Percentiles rank a stretch among this genome's conserved stretches.
phyloP scores from a whole-genome alignment of 176 grass and related monocot species.

The Triticum urartu region DNA sequence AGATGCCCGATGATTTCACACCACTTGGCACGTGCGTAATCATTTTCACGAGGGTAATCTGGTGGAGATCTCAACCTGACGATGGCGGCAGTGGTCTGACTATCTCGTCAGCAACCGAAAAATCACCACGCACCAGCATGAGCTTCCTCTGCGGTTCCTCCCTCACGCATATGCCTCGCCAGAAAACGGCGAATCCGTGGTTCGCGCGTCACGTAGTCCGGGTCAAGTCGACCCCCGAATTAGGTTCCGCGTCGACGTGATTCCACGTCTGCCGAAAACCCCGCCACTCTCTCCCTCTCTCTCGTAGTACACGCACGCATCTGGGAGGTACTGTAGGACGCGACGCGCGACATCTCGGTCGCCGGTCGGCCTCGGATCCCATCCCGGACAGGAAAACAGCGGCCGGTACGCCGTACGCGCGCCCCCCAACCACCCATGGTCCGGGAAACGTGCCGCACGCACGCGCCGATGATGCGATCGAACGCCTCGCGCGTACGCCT shows the following conservation, averaged over 20 bases:
- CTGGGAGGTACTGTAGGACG: background rate
- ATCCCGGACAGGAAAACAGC: background rate
- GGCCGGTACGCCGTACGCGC: background rate
- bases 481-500: too few relatives aligned
- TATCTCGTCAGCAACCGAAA: too few relatives aligned
- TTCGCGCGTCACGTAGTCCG: background rate
- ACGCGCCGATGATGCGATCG: too few relatives aligned
- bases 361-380: background rate
- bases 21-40: too few relatives aligned
- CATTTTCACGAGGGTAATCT: too few relatives aligned
- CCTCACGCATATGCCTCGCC: too few relatives aligned
- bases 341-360: background rate
- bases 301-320: background rate
- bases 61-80: too few relatives aligned
- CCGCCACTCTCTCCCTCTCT: too few relatives aligned
- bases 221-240: background rate
- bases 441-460: background rate
- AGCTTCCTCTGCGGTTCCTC: too few relatives aligned
- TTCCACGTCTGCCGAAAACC: background rate
- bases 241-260: background rate
- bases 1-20: too few relatives aligned
- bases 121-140: too few relatives aligned
- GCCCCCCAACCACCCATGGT: background rate
- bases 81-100: too few relatives aligned
- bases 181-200: background rate